Base-by-base conservation (phyloP, 1,139 yeast species). In the Taphrina pruni region DNA sequence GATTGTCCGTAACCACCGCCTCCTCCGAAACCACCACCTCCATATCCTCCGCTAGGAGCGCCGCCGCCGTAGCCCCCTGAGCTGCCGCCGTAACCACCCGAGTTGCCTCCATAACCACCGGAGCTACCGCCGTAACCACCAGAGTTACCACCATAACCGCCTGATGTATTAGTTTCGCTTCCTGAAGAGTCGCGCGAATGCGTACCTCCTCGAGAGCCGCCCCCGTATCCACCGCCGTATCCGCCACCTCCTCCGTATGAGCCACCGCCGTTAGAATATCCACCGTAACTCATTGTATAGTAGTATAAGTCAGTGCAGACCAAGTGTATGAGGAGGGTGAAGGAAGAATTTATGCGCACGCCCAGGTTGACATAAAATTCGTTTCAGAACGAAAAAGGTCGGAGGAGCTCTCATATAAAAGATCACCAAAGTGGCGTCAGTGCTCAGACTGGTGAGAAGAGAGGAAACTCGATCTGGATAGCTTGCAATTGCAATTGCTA, bases 1-100 rank as follows among this genome's bases (percentile, higher is more conserved):
- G 81, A 79, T 68, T 80, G 78, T 41, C 79, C 77, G 69, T 78
- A 77, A 46, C 77, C 70, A 67, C 73, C 74, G 61, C 82, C 79
- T 71, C 81, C 78, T 17, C 64, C 65, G 32, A 54, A 51, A n/a
- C 54, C 51, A 43, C 60, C 60, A n/a, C 66, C 60, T 7, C 60
- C 58, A 17, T 51, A 41, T 7, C 60, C 60, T 60, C 78, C 77
- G 70, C 32, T 26, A 26, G 32, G 32, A 26, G 32, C 32, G 32
- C 32, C 32, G 7, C 41, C 41, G 11, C 43, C 43, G 43, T 39
- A 39, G 6, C 77, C 75, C 62, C 79, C 77, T 26, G 32, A 26
- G 32, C 32, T 26, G 4, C 32, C 32, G 32, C 32, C 32, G 32
- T 26, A 26, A 38, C 75, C 73, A 51, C 75, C 73, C 57, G 75